phyloP scores from a whole-genome alignment of 116 monocot species.

The Thalassia testudinum region DNA sequence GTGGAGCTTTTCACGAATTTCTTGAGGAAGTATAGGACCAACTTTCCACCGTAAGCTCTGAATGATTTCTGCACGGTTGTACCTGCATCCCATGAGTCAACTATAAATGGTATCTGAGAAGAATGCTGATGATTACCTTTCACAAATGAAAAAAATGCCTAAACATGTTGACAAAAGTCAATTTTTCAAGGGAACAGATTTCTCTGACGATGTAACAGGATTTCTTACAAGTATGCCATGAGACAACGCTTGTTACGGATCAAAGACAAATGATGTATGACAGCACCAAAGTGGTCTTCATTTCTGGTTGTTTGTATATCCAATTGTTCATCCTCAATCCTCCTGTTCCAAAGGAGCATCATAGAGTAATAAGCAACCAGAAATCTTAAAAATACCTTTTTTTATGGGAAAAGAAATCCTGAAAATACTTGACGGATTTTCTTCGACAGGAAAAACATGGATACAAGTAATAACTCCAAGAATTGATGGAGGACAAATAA shows the following conservation, averaged over 20 bases:
- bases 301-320: constrained; percentile 82
- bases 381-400: no score
- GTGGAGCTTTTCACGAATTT: constrained; percentile 76
- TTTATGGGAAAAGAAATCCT: no score
- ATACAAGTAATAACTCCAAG: not conserved
- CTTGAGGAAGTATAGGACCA: constrained; percentile 67
- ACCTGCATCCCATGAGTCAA: constrained; percentile 19
- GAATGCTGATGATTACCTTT: no score
- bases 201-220: no score
- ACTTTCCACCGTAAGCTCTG: constrained; percentile 77
- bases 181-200: no score
- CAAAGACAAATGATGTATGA: constrained; percentile 78
- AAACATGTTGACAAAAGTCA: not conserved
- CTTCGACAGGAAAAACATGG: no score
- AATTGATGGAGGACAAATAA: not conserved
- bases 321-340: constrained; percentile 54
- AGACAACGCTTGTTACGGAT: constrained; percentile 81
- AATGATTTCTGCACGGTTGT: constrained; percentile 78
- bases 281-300: constrained; percentile 84
- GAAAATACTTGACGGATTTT: no score
- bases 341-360: constrained; percentile 19
- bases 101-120: not conserved
- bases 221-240: constrained; percentile 79
- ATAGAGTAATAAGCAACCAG: no score
- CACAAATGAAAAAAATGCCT: not conserved